Percentiles rank a stretch among this genome's conserved stretches.
phyloP scores from a whole-genome alignment of 2,329 filamentous ascomycete species.

The Bertia moriformis region DNA sequence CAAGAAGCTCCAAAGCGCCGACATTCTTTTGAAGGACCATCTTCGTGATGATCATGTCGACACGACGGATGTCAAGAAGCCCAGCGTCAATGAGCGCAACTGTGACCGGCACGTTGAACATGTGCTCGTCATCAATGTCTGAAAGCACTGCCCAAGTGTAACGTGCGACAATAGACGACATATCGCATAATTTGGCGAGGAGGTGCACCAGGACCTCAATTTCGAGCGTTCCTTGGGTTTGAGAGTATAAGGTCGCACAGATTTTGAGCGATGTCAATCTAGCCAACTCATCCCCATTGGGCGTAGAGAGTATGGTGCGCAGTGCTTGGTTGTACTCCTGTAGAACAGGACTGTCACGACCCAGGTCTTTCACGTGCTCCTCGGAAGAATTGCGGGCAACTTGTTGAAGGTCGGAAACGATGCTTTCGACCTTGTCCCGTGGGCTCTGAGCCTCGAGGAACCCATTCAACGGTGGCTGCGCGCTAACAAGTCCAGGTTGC shows the following conservation, averaged over 20 bases:
- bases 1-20: constrained; percentile 10
- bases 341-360: constrained; percentile 34
- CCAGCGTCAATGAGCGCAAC: constrained; percentile 42
- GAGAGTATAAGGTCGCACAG: constrained; percentile 37
- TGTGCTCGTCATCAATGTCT: constrained; percentile 34
- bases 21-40: constrained; percentile 8
- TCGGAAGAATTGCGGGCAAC: constrained; percentile 38
- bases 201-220: constrained; percentile 49
- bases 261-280: constrained; percentile 38
- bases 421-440: constrained; percentile 33
- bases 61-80: constrained; percentile 41
- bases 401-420: constrained; percentile 40
- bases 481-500: constrained; percentile 16
- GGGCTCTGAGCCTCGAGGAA: constrained; percentile 37
- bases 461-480: constrained; percentile 40
- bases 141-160: constrained; percentile 29
- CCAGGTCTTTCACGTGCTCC: constrained; percentile 40
- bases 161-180: constrained; percentile 40
- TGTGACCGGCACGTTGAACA: constrained; percentile 47
- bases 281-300: constrained; percentile 39
- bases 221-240: constrained; percentile 37
- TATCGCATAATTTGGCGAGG: constrained; percentile 43
- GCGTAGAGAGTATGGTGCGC: constrained; percentile 32
- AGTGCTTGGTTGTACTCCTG: constrained; percentile 42
- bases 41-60: constrained; percentile 20